Evolutionary conservation across 331 rosid genomes (phyloP).

Genomic region (Acacia pycnantha): DNA sequence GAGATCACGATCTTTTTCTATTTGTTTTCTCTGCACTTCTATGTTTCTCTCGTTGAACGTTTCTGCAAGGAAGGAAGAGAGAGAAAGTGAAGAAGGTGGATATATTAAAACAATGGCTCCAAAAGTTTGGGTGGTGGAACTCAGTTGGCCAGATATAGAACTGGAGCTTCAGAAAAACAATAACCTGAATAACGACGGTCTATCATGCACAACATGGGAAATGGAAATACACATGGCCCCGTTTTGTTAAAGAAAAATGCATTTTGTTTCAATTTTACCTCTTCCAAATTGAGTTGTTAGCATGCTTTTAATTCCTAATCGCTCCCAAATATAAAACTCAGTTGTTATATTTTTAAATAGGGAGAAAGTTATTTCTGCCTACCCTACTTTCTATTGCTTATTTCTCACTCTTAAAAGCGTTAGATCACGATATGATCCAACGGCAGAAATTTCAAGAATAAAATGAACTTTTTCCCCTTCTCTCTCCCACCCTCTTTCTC

Average conservation of each 20-base stretch:
- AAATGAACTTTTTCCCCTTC: no score
- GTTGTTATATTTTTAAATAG: no score
- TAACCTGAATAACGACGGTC: slow-evolving; percentile 47
- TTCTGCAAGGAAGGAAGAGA: neutral
- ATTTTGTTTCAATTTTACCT: no score
- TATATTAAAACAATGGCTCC: slow-evolving; percentile 22
- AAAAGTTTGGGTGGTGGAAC: slow-evolving; percentile 31
- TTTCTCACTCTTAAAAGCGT: no score
- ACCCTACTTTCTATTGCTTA: no score
- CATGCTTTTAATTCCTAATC: no score
- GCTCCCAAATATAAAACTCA: no score
- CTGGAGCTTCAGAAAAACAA: slow-evolving; percentile 10
- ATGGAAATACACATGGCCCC: neutral
- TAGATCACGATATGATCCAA: no score
- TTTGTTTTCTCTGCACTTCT: neutral
- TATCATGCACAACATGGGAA: slow-evolving; percentile 19
- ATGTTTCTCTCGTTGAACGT: neutral
- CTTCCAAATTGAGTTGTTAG: no score
- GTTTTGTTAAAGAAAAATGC: neutral
- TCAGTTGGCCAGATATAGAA: slow-evolving; percentile 33
- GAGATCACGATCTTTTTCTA: slow-evolving; percentile 32
- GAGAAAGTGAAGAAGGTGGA: slow-evolving; percentile 8
- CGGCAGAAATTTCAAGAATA: no score
- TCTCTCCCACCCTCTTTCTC: no score
- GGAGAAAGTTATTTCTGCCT: no score